phyloP scores from a whole-genome alignment of 441 rosid species.

The Brassica balearica region DNA sequence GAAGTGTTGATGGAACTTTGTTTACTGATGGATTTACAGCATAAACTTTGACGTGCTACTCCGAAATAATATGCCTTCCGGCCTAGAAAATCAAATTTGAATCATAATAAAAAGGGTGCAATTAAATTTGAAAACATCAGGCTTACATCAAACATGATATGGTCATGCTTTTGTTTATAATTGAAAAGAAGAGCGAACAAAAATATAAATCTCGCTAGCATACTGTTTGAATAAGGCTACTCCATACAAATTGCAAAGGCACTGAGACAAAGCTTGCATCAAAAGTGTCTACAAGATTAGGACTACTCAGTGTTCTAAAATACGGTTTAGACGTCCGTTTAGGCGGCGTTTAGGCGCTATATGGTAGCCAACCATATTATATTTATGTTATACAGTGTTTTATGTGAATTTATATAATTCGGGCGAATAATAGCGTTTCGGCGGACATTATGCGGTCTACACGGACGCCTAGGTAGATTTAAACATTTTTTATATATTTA shows the following conservation, averaged over 20 bases:
- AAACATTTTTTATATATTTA: too few species aligned
- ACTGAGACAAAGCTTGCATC: not conserved
- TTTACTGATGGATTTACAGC: not conserved
- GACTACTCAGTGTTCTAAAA: not conserved
- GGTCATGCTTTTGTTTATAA: not conserved
- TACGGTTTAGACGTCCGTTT: too few species aligned
- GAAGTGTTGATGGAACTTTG: not conserved
- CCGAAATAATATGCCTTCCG: not conserved
- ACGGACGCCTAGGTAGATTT: too few species aligned
- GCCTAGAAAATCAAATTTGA: not conserved
- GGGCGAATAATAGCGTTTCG: too few species aligned
- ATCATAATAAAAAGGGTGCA: not conserved
- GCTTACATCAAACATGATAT: not conserved
- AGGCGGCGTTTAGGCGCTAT: too few species aligned
- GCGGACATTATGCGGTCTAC: too few species aligned
- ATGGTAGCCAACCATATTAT: too few species aligned
- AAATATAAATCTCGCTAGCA: not conserved
- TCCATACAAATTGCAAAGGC: too few species aligned
- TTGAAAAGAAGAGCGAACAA: not conserved
- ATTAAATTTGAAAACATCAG: too few species aligned
- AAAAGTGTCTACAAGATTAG: not conserved
- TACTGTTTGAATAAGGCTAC: too few species aligned
- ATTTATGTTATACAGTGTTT: too few species aligned
- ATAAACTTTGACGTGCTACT: not conserved
- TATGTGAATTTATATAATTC: too few species aligned